Conservation (phyloP, 495 filamentous ascomycete species). For the Parachaetomium inaequale region DNA sequence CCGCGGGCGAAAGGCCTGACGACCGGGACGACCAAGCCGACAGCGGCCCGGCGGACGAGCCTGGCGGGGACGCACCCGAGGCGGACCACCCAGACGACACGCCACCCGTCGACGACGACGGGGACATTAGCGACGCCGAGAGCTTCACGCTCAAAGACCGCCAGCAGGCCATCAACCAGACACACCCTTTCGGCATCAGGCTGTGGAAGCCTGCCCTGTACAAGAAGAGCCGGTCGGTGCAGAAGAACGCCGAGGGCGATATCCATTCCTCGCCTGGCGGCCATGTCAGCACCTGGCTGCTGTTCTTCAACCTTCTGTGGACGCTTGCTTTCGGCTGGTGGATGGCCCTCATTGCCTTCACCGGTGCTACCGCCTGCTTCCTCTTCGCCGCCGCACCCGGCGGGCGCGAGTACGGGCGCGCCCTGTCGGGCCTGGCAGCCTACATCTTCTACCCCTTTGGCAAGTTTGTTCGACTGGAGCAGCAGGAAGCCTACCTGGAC, state of each 20-base stretch:
- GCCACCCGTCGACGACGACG: constrained; percentile 50
- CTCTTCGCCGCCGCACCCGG: constrained; percentile 74
- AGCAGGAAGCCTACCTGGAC: constrained; percentile 90
- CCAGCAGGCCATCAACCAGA: constrained; percentile 97
- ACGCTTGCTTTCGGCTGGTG: constrained; percentile 95
- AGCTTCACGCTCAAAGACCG: constrained; percentile 87
- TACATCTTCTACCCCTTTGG: constrained; percentile 97
- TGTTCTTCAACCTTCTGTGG: constrained; percentile 86
- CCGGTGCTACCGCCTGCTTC: constrained; percentile 74
- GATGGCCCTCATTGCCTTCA: constrained; percentile 72
- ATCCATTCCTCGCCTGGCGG: constrained; percentile 95
- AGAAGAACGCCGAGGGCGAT: constrained; percentile 93
- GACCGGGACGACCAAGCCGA: constrained; percentile 23
- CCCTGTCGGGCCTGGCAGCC: constrained; percentile 76
- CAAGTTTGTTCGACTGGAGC: constrained; percentile 86
- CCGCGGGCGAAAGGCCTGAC: constrained; percentile 26
- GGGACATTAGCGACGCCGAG: constrained; percentile 68
- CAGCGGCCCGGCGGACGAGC: constrained; percentile 28
- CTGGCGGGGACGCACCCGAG: constrained; percentile 22
- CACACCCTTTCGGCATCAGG: constrained; percentile 96
- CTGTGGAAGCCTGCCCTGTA: constrained; percentile 99
- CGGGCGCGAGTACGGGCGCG: constrained; percentile 78
- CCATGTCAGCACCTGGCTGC: constrained; percentile 74
- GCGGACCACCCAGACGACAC: constrained; percentile 34
- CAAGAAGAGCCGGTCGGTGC: constrained; percentile 94